phyloP scores from a whole-genome alignment of 202 grass and related monocot species.

The Panicum virgatum region DNA sequence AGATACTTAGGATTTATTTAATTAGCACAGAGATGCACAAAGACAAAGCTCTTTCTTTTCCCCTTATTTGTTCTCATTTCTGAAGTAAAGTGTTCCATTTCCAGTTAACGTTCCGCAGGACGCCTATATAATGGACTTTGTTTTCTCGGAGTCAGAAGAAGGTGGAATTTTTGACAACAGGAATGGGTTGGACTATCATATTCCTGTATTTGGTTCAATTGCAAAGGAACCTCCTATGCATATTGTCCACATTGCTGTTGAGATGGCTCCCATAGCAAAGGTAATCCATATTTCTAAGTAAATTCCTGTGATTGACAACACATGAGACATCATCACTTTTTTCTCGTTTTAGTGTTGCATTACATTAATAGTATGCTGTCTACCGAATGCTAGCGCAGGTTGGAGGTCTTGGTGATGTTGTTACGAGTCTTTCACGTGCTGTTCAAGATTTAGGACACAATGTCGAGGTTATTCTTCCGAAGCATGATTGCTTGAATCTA shows the following conservation, averaged over 20 bases:
- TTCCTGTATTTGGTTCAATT: conserved; percentile 67
- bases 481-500: conserved; percentile 76
- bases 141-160: conserved; percentile 92
- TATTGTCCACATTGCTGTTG: conserved; percentile 88
- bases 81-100: conserved; percentile 24
- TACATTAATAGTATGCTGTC: conserved; percentile 11
- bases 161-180: conserved; percentile 87
- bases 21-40: conserved; percentile 6
- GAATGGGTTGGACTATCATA: conserved; percentile 82
- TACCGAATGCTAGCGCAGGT: conserved; percentile 57
- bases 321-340: not conserved
- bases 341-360: not conserved
- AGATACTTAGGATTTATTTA: conserved; percentile 5
- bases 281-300: conserved; percentile 46
- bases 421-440: conserved; percentile 96
- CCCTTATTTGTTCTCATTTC: not conserved
- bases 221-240: conserved; percentile 73
- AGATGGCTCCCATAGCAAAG: conserved; percentile 98
- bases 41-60: not conserved
- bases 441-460: conserved; percentile 93
- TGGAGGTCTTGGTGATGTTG: conserved; percentile 92
- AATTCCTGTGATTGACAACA: conserved; percentile 24
- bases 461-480: conserved; percentile 90
- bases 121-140: conserved; percentile 96
- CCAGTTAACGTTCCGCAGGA: conserved; percentile 75